phyloP scores from a whole-genome alignment of 202 grass and related monocot species.

The Schoenoplectus tabernaemontani region DNA sequence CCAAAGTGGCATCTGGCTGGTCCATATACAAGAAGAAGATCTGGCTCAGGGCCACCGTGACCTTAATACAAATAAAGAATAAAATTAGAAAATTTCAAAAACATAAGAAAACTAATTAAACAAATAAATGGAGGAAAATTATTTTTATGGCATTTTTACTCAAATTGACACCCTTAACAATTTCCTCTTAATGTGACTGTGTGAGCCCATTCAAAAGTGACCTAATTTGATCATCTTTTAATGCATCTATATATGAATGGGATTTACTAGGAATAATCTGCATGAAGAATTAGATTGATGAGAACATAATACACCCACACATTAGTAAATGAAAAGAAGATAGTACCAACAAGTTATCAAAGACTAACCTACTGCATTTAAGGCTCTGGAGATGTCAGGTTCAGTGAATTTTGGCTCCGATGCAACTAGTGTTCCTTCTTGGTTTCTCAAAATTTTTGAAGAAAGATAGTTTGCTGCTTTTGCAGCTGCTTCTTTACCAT shows the following conservation, averaged over 20 bases:
- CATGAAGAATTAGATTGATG: not conserved
- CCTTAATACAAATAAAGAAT: conserved; percentile 37
- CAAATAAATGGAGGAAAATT: not conserved
- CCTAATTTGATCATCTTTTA: not conserved
- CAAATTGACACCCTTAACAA: not conserved
- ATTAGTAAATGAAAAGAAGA: not conserved
- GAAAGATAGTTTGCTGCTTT: conserved; percentile 86
- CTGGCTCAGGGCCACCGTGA: conserved; percentile 76
- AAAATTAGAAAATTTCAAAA: not conserved
- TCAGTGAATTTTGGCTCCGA: conserved; percentile 45
- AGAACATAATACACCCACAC: not conserved
- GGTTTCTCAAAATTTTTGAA: conserved; percentile 34
- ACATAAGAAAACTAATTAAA: conserved; percentile 1
- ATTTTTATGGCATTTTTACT: not conserved
- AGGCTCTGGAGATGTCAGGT: conserved; percentile 47
- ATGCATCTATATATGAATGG: not conserved
- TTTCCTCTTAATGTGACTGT: not conserved
- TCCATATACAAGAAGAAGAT: conserved; percentile 83
- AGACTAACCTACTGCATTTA: conserved; percentile 67
- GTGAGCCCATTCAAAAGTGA: not conserved
- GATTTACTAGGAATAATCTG: not conserved
- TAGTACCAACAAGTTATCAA: not conserved
- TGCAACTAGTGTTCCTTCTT: conserved; percentile 22
- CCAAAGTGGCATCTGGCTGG: conserved; percentile 85
- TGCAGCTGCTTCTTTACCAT: conserved; percentile 81